A percentile compares a stretch with the other conserved stretches of the same genome.
Evolutionary conservation across 139 green algal genomes (phyloP).

Genomic region (Ostreobium quekettii): DNA sequence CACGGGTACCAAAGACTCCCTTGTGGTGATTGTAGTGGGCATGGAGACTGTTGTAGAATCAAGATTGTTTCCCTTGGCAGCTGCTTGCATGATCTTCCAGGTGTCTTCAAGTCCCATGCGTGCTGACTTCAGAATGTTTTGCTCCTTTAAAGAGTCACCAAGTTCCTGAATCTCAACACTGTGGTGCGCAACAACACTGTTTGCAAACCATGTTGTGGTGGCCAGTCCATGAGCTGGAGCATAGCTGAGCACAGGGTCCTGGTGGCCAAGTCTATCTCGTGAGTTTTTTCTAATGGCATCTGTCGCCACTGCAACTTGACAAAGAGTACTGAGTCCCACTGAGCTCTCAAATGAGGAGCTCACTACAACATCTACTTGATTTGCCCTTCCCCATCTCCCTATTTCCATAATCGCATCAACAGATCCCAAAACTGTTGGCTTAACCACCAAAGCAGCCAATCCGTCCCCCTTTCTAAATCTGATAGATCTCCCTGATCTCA

Average conservation of each 20-base stretch:
- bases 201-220: no score
- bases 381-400: conserved; percentile 11
- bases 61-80: background rate
- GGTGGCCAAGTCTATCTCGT: no score
- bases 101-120: no score
- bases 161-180: no score
- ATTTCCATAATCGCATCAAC: conserved; percentile 38
- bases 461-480: conserved; percentile 12
- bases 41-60: background rate
- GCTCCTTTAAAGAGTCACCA: no score
- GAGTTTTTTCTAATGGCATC: no score
- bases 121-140: no score
- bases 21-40: background rate
- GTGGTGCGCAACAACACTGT: no score
- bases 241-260: no score
- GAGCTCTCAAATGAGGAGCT: background rate
- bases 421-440: conserved; percentile 65
- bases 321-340: background rate
- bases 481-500: background rate
- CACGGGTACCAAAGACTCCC: no score
- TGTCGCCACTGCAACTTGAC: background rate
- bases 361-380: conserved; percentile 18
- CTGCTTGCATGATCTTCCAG: no score
- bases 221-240: no score
- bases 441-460: conserved; percentile 62